These are phyloP conservation scores for Rutstroemia sp. DNA, from an alignment of 2,329 filamentous ascomycete genomes.

Conservation along the genomic window DNA sequence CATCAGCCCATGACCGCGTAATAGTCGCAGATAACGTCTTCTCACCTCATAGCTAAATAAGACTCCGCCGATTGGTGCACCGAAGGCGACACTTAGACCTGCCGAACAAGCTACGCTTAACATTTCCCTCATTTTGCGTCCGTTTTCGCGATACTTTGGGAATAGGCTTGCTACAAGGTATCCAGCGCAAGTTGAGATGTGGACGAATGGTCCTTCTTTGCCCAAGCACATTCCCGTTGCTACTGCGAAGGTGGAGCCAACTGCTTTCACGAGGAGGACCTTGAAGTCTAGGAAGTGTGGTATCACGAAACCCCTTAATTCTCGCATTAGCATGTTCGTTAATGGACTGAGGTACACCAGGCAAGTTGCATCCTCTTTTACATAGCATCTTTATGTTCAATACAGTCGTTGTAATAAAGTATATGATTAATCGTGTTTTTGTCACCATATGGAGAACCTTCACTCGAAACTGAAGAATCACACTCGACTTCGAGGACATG, in stretches of 20 bases:
- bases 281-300: slow-evolving; percentile 48
- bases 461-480: no score
- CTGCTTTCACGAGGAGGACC: slow-evolving; percentile 47
- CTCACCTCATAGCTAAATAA: slow-evolving; percentile 48
- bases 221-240: slow-evolving; percentile 39
- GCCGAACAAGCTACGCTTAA: slow-evolving; percentile 49
- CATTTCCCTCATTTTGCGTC: slow-evolving; percentile 50
- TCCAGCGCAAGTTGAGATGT: slow-evolving; percentile 51
- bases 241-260: slow-evolving; percentile 52
- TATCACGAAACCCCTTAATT: slow-evolving; percentile 44
- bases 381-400: no score
- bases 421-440: no score
- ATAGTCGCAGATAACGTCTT: neutral
- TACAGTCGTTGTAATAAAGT: no score
- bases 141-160: slow-evolving; percentile 50
- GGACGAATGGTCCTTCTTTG: slow-evolving; percentile 56
- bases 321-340: slow-evolving; percentile 25
- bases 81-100: slow-evolving; percentile 51
- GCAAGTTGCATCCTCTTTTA: neutral
- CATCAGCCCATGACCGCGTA: neutral
- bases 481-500: no score
- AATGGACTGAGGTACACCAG: neutral
- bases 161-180: slow-evolving; percentile 35
- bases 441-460: no score
- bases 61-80: slow-evolving; percentile 53